Percentiles rank a stretch among this genome's conserved stretches.
Conservation (phyloP, 2,329 filamentous ascomycete species). For the Aureobasidium sp. region DNA sequence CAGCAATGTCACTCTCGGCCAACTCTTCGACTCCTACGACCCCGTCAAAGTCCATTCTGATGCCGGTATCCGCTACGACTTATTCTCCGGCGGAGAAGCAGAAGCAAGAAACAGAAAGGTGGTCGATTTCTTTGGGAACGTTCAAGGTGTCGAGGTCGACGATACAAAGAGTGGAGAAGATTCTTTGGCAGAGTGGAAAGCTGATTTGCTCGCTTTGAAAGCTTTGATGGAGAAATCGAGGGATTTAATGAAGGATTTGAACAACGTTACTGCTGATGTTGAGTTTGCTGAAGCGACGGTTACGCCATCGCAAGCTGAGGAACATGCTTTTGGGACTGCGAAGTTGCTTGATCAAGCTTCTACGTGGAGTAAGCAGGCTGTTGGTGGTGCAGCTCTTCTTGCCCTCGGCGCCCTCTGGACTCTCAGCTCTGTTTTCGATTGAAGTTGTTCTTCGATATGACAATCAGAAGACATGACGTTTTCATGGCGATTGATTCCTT, state of each 20-base stretch:
- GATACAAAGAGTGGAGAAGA: slow-evolving; percentile 37
- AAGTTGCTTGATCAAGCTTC: slow-evolving; percentile 10
- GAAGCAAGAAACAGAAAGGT: slow-evolving; percentile 71
- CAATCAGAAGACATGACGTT: too few species aligned
- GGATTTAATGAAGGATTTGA: slow-evolving; percentile 25
- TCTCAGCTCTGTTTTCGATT: slow-evolving; percentile 13
- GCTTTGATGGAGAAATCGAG: slow-evolving; percentile 47
- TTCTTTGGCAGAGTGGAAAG: slow-evolving; percentile 38
- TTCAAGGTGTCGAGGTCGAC: slow-evolving; percentile 87
- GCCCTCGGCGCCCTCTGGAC: slow-evolving; percentile 12
- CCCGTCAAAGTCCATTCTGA: slow-evolving; percentile 89
- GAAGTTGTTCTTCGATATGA: background rate
- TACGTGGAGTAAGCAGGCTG: slow-evolving; percentile 14
- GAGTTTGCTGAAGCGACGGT: slow-evolving; percentile 12
- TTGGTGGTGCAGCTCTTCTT: slow-evolving; percentile 12
- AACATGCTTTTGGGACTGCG: slow-evolving; percentile 13
- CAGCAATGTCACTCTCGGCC: slow-evolving; percentile 82
- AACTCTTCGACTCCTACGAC: slow-evolving; percentile 94
- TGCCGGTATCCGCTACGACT: slow-evolving; percentile 85
- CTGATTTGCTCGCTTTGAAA: slow-evolving; percentile 69
- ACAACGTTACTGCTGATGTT: background rate
- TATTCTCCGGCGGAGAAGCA: slow-evolving; percentile 79
- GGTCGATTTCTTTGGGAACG: slow-evolving; percentile 97
- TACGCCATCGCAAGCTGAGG: slow-evolving; percentile 3
- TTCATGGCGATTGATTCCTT: too few species aligned